Conservation (phyloP, 305 asterid genomes). For the Stenogyne calaminthoides region DNA sequence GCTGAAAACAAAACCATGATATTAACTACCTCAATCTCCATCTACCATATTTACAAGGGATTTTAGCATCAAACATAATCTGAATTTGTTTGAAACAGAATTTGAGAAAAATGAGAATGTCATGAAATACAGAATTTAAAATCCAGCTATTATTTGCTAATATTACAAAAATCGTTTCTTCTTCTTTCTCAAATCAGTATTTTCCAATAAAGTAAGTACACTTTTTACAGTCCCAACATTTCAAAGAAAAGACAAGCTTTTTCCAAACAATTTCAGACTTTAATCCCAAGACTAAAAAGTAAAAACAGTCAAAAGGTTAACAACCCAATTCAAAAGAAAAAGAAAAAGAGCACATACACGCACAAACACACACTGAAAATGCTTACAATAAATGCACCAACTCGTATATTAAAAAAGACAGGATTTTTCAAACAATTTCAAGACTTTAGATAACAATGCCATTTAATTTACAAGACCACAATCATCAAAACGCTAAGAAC, state of each 20-base stretch:
- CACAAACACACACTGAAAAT: neutral
- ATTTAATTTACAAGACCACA: neutral
- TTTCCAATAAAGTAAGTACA: neutral
- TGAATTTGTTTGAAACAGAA: neutral
- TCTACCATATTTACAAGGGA: neutral
- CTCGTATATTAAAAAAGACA: neutral
- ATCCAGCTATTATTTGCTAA: neutral
- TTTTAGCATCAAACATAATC: neutral
- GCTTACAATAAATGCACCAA: neutral
- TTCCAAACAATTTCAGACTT: slow-evolving; percentile 1
- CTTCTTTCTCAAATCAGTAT: neutral
- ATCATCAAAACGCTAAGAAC: neutral
- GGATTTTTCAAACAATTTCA: slow-evolving; percentile 6
- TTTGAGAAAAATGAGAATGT: neutral
- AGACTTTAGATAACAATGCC: slow-evolving; percentile 2
- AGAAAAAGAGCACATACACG: neutral
- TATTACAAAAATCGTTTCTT: neutral
- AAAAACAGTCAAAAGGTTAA: neutral
- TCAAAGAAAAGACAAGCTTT: neutral
- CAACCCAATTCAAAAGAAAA: neutral
- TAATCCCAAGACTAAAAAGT: neutral
- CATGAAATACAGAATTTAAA: neutral
- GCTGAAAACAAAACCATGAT: neutral
- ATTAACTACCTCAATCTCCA: neutral
- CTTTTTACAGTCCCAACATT: neutral